Conservation (phyloP, 164 flowering plant species). For the Aristolochia californica region DNA sequence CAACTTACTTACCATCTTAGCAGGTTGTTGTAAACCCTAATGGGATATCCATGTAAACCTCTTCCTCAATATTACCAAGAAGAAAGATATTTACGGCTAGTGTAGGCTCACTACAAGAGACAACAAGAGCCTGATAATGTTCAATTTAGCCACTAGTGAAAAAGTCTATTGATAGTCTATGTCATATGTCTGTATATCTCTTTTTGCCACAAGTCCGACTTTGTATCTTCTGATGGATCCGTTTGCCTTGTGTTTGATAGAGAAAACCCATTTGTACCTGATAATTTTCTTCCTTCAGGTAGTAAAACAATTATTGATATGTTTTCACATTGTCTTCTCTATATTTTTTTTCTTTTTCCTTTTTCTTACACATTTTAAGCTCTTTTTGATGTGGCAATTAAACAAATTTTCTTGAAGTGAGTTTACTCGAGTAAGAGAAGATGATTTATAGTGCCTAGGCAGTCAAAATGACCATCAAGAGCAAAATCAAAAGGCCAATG, state of each 20-base stretch:
- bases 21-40: neutral
- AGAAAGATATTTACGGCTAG: no score
- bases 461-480: no score
- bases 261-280: conserved; percentile 3
- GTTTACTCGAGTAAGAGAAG: neutral
- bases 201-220: no score
- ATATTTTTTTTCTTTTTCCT: no score
- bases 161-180: conserved; percentile 1
- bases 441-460: no score
- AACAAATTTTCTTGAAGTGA: neutral
- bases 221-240: neutral
- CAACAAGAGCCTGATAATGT: neutral
- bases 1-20: neutral
- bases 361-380: no score
- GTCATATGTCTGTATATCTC: conserved; percentile 1
- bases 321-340: no score
- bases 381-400: no score
- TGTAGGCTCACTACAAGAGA: no score
- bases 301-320: no score
- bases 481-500: no score
- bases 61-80: no score
- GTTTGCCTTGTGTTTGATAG: conserved; percentile 4
- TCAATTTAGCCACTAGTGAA: conserved; percentile 2
- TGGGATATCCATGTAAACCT: conserved; percentile 1
- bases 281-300: neutral